These are phyloP conservation scores for Dissophora ornata DNA, from an alignment of 192 early-diverging fungal genomes.

Conservation along the genomic window DNA sequence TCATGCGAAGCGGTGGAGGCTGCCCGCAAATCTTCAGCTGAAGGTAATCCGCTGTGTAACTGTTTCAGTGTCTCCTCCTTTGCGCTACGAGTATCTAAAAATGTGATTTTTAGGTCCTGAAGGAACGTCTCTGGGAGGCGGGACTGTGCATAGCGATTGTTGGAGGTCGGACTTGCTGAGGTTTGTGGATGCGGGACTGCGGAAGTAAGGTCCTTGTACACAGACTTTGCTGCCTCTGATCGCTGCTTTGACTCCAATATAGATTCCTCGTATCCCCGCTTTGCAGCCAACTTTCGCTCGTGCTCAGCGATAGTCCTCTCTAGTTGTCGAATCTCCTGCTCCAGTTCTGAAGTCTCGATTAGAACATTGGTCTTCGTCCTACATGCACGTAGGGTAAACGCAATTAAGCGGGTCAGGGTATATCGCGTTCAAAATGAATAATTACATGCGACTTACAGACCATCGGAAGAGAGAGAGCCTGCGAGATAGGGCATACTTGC, in stretches of 20 bases:
- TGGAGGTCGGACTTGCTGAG: background rate
- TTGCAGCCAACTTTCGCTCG: constrained; percentile 32
- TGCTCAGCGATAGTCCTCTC: constrained; percentile 32
- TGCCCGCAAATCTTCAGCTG: constrained; percentile 11
- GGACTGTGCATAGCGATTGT: constrained; percentile 17
- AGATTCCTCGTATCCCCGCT: constrained; percentile 32
- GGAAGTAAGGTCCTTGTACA: constrained; percentile 29
- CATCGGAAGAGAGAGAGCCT: no score
- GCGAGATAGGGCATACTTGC: constrained; percentile 11
- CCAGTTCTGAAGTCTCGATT: constrained; percentile 39
- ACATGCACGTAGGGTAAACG: background rate
- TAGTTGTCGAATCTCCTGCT: constrained; percentile 30
- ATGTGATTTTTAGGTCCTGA: constrained; percentile 34
- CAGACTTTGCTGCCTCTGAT: constrained; percentile 28
- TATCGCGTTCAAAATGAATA: no score
- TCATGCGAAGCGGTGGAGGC: background rate
- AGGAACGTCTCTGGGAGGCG: constrained; percentile 36
- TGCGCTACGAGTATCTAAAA: constrained; percentile 32
- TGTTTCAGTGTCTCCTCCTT: constrained; percentile 16
- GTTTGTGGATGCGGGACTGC: constrained; percentile 9
- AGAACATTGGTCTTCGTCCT: constrained; percentile 37
- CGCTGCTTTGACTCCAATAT: constrained; percentile 30
- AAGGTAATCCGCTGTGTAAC: constrained; percentile 28
- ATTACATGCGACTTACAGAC: no score
- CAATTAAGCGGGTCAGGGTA: background rate